Evolutionary conservation across 1,284 basidiomycete genomes (phyloP), one percentile per base, ranked within the genome.

Genomic region (Cryptococcus sp.): DNA sequence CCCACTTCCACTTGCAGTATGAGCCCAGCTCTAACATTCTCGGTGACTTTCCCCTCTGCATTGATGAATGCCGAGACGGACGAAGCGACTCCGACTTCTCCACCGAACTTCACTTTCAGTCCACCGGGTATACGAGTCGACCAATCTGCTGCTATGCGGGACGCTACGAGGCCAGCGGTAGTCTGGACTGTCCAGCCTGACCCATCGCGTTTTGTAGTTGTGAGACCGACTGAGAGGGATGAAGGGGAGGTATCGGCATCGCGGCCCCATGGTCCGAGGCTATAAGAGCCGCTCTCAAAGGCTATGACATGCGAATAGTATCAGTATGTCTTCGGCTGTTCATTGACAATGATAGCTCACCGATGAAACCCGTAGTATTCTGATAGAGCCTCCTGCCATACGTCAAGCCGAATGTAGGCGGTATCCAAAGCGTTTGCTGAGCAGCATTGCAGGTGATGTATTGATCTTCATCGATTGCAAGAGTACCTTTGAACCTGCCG

Each of bases 41-140:
- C 66, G 8, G 77, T 77, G 0, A 79, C 62, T 43, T 70, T 71
- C 11, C 70, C 65, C 49, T 74, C 73, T 1, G 70, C 71, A 52
- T 71, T 73, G 16, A 77, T 65, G 57, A 79, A 79, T 17, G 61
- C 69, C 35, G 61, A 70, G 10, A 72, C 61, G 7, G 69, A 69
- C 10, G 55, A 53, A 17, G 57, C 61, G 2, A 66, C 42, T 1
- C 72, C 71, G 1, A 72, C 38, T 19, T 67, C 60, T 0, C 70
- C 73, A 0, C 82, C 82, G 2, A 80, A 51, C 46, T 79, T 79
- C 51, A 83, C 42, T 57, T 78, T 80, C 42, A 83, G 66, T 1
- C 81, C 81, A 8, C 76, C 73, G 0, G 81, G 58, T 4, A 79
- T 65, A n/a, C 73, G 77, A 38, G 68, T 72, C 5, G 71, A 70